Base-by-base conservation (phyloP, 768 basidiomycete species). In the Guyanaporus albipodus region DNA sequence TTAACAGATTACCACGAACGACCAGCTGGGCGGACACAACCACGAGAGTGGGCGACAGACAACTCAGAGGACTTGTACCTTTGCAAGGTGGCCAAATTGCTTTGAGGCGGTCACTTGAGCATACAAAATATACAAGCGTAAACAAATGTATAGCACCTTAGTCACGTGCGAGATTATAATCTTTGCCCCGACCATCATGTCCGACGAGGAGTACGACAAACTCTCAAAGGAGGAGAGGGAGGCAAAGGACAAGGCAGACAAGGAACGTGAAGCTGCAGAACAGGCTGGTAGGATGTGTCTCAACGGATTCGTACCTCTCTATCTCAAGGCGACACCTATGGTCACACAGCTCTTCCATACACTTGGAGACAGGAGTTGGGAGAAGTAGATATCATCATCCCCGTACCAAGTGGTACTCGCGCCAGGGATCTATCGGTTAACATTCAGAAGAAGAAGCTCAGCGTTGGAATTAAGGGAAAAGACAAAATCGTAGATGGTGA, bases 401-500 rank as follows among this genome's bases (percentile, higher is more conserved):
- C 89, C 8, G 85, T 99, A 4, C 88, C 92, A 6, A 80, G 85
- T 49, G 95, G 93, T 14, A 95, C 92, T 5, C 78, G 90, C 42
- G 90, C 74, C 11, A 85, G 73, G 57, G 83, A 95, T 46, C 77
- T 98, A 22, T 60, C 60, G 26, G 75, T 99, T 21, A 71, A 74
- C 1, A 79, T 99, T 46, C 75, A 80, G 64, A 95, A 89, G 75
- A 87, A 83, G 69, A 85, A 78, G 58, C 78, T 99, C 39, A 84
- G 76, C 55, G 82, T 95, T 15, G 83, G 87, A 24, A 61, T 98
- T 37, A 98, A 95, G 68, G 86, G 87, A 23, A 73, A 88, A 50
- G 89, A 91, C 31, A 80, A 82, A 21, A 89, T 97, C 60, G 62
- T 99, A 59, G 77, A 77, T n/a, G 96, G 96, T 14, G 87, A 93